Conservation (phyloP, 306 rosid species). For the Glycyrrhiza uralensis region DNA sequence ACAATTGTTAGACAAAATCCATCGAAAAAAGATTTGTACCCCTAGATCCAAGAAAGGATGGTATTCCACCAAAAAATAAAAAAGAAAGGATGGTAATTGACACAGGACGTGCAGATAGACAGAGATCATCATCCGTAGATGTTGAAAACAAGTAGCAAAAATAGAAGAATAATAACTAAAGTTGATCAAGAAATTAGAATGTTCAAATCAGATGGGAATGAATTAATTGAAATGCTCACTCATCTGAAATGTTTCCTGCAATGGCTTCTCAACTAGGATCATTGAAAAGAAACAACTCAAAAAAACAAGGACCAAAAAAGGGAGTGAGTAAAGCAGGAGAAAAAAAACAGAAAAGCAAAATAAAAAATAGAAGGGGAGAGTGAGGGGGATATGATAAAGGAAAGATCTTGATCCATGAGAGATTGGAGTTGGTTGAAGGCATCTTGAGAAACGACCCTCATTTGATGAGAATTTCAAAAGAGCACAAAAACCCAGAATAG, state of each 20-base stretch:
- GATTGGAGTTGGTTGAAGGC: constrained; percentile 59
- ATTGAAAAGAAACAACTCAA: background rate
- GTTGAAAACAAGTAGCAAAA: constrained; percentile 5
- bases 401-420: constrained; percentile 73
- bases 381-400: constrained; percentile 6
- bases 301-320: background rate
- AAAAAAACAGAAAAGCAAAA: background rate
- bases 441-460: constrained; percentile 74
- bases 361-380: background rate
- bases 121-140: constrained; percentile 25
- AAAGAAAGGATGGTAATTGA: background rate
- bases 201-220: constrained; percentile 27
- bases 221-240: constrained; percentile 33
- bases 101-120: background rate
- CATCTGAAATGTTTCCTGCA: constrained; percentile 80
- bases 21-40: no score
- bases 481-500: no score
- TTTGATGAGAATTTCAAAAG: background rate
- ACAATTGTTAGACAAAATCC: no score
- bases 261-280: constrained; percentile 68
- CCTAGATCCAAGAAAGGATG: no score
- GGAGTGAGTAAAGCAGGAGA: no score
- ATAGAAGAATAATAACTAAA: background rate
- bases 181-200: background rate
- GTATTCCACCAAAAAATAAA: no score